Conservation (phyloP, 1,284 basidiomycete species). For the Tilletia horrida region DNA sequence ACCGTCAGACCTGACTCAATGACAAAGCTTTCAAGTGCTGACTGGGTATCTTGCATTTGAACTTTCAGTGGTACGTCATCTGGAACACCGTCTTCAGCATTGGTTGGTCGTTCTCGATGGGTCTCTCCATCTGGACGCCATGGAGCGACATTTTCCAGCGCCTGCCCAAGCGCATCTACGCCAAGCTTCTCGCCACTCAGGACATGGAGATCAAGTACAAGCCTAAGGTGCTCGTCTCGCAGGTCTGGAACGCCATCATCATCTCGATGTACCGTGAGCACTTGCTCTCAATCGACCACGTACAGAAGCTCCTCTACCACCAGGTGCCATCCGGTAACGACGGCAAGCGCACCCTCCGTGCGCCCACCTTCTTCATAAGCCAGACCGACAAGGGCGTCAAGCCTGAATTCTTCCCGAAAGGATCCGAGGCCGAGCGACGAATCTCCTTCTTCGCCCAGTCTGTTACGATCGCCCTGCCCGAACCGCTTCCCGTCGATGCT, state of each 20-base stretch:
- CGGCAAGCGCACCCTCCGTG: conserved; percentile 54
- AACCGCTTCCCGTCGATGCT: conserved; percentile 53
- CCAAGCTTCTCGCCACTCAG: conserved; percentile 53
- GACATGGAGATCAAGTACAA: conserved; percentile 57
- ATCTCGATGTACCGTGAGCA: conserved; percentile 56
- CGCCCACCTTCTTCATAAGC: conserved; percentile 55
- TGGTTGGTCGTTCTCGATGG: conserved; percentile 54
- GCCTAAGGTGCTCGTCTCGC: conserved; percentile 55
- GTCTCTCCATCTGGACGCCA: conserved; percentile 55
- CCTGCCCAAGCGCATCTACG: conserved; percentile 55
- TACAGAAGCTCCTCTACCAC: conserved; percentile 55
- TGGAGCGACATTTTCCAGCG: conserved; percentile 56
- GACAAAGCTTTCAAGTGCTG: neutral
- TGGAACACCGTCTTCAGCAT: conserved; percentile 56
- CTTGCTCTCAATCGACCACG: conserved; percentile 54
- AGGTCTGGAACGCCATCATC: conserved; percentile 56
- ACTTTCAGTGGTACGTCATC: conserved; percentile 60
- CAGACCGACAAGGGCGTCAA: conserved; percentile 53
- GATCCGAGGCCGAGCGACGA: conserved; percentile 54
- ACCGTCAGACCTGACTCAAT: neutral
- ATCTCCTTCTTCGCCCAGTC: conserved; percentile 56
- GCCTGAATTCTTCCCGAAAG: conserved; percentile 55
- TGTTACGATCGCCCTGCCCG: conserved; percentile 50
- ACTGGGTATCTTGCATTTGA: conserved; percentile 42
- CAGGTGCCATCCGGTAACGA: conserved; percentile 54